Base-by-base conservation (phyloP, 352 stramenopile species). In the Thraustochytrium aureum region DNA sequence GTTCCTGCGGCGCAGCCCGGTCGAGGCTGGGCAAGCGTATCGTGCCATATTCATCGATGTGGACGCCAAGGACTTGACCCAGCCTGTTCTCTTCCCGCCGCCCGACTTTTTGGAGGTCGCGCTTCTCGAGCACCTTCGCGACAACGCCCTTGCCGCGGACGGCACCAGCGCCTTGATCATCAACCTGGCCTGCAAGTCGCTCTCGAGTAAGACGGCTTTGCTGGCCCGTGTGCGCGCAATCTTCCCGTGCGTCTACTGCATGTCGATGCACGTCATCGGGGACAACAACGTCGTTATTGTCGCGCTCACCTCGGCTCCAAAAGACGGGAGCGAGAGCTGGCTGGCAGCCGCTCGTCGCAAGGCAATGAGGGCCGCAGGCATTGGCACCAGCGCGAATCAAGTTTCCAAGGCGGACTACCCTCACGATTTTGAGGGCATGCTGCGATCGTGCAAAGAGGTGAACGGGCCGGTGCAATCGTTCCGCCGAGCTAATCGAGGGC, bases 1-100 rank as follows among this genome's bases (percentile, higher is more conserved):
- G 30, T 47, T 37, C n/a, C n/a, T 83, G 3, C 38, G 39, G 7
- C 47, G 52, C 35, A 54, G 45, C n/a, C 39, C 52, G 30, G 83
- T 82, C 14, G 73, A 88, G 10, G 81, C 79, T 26, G 85, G 76
- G 45, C 61, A 60, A 33, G 66, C 59, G 14, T 82, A 20, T 12
- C 88, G 86, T 56, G 89, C 86, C 22, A 88, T 93, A 43, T 85
- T 92, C 52, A 79, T 93, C 30, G 89, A 93, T 65, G 89, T 93
- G 30, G 89, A 93, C 75, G 87, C 88, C 39, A 92, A 92, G 72
- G 89, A 92, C 84, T 84, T 89, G 12, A 56, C 73, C 14, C 35
- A 82, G 22, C 88, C 87, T 38, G 89, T 93, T 84, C 89, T 87
- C 64, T 92, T 89, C 50, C 89, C 89, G 33, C 88, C 88, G 61